Evolutionary conservation across 169 alveolate species (phyloP).

Genomic region (Miamiensis avidus): DNA sequence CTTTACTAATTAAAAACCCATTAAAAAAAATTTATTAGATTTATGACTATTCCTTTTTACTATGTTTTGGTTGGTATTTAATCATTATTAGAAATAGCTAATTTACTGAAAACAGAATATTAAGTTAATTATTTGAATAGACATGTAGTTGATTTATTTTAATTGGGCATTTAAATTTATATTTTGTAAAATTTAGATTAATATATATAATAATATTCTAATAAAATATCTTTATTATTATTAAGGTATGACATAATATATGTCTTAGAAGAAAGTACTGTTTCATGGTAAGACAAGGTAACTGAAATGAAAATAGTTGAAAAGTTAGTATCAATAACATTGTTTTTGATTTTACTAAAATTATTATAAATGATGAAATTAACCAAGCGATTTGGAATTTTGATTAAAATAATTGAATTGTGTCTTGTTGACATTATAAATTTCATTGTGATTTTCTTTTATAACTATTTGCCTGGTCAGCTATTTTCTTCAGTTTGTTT

Average conservation of each 20-base stretch:
- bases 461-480: background rate
- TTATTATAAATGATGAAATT: background rate
- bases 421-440: background rate
- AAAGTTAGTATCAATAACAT: background rate
- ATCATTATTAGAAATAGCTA: background rate
- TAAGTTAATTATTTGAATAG: background rate
- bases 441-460: background rate
- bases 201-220: too few relatives aligned
- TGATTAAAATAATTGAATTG: background rate
- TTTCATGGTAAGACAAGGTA: background rate
- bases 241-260: background rate
- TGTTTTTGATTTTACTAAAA: too few relatives aligned
- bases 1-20: too few relatives aligned
- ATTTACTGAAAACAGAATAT: background rate
- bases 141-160: background rate
- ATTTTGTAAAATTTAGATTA: background rate
- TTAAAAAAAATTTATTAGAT: background rate
- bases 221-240: too few relatives aligned
- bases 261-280: too few relatives aligned
- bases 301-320: background rate
- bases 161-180: too few relatives aligned
- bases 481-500: background rate
- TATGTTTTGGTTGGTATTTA: background rate
- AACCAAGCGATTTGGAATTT: background rate
- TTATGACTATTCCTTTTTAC: background rate